phyloP scores from a whole-genome alignment of 2,329 filamentous ascomycete genomes.

The Alternaria sp. region DNA sequence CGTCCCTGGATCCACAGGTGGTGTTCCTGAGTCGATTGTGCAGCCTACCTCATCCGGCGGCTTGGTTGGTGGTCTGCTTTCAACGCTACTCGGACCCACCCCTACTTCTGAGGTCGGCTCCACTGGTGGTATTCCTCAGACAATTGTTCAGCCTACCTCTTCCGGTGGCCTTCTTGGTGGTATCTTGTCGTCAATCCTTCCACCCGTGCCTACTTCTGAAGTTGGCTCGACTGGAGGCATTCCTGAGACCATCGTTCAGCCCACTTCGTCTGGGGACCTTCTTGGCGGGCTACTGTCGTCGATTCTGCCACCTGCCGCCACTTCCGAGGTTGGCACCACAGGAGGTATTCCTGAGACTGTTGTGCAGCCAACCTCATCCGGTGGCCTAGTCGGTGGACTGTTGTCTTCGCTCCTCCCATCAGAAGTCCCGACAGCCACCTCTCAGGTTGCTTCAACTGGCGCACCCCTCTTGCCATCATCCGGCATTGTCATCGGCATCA shows the following conservation, averaged over 20 bases:
- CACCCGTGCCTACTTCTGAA: slow-evolving; percentile 19
- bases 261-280: slow-evolving; percentile 8
- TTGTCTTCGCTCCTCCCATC: slow-evolving; percentile 18
- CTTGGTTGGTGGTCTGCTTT: slow-evolving; percentile 19
- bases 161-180: slow-evolving; percentile 6
- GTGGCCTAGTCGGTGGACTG: slow-evolving; percentile 13
- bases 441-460: slow-evolving; percentile 30
- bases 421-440: slow-evolving; percentile 16
- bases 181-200: slow-evolving; percentile 14
- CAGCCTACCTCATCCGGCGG: slow-evolving; percentile 19
- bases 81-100: slow-evolving; percentile 19
- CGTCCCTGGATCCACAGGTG: slow-evolving; percentile 29
- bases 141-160: slow-evolving; percentile 19
- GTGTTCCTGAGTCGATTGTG: slow-evolving; percentile 14
- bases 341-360: slow-evolving; percentile 21
- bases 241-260: slow-evolving; percentile 16
- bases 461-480: slow-evolving; percentile 18
- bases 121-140: slow-evolving; percentile 31
- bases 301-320: slow-evolving; percentile 11
- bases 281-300: slow-evolving; percentile 18
- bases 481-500: slow-evolving; percentile 45
- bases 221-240: slow-evolving; percentile 20
- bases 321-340: slow-evolving; percentile 20
- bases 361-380: slow-evolving; percentile 9
- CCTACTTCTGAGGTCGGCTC: slow-evolving; percentile 22